Evolutionary conservation across 1,139 yeast species (phyloP).

Genomic region (Yamadazyma trypodendri): DNA sequence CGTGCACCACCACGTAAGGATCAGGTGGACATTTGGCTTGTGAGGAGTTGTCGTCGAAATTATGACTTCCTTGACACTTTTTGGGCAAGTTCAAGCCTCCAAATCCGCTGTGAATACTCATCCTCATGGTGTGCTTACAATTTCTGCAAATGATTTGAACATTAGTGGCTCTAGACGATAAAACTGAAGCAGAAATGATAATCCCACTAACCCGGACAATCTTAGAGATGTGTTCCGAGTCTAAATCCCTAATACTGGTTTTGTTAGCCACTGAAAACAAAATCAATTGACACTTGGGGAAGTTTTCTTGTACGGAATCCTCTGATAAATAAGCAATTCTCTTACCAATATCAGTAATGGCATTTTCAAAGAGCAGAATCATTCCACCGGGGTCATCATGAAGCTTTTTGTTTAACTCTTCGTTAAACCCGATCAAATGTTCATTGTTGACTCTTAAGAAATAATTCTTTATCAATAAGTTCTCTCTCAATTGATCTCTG

Average conservation of each 20-base stretch:
- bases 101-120: constrained; percentile 71
- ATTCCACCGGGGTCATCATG: constrained; percentile 86
- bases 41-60: constrained; percentile 42
- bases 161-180: constrained; percentile 82
- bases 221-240: constrained; percentile 84
- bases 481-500: constrained; percentile 89
- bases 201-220: constrained; percentile 92
- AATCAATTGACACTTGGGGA: constrained; percentile 84
- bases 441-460: constrained; percentile 75
- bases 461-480: constrained; percentile 74
- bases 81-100: constrained; percentile 80
- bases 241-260: constrained; percentile 75
- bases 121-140: constrained; percentile 76
- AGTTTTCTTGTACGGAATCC: constrained; percentile 53
- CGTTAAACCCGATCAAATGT: constrained; percentile 84
- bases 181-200: constrained; percentile 85
- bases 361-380: constrained; percentile 85
- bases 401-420: constrained; percentile 80
- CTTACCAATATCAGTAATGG: constrained; percentile 88
- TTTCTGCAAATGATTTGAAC: constrained; percentile 84
- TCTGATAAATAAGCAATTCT: constrained; percentile 65
- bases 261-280: constrained; percentile 72
- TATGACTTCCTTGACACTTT: constrained; percentile 65
- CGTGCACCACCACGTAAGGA: constrained; percentile 92
- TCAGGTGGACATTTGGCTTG: constrained; percentile 80